A percentile compares a stretch with the other conserved stretches of the same genome.
These are phyloP conservation scores for Lathyrus aphaca DNA, from an alignment of 306 rosid genomes.

Conservation along the genomic window DNA sequence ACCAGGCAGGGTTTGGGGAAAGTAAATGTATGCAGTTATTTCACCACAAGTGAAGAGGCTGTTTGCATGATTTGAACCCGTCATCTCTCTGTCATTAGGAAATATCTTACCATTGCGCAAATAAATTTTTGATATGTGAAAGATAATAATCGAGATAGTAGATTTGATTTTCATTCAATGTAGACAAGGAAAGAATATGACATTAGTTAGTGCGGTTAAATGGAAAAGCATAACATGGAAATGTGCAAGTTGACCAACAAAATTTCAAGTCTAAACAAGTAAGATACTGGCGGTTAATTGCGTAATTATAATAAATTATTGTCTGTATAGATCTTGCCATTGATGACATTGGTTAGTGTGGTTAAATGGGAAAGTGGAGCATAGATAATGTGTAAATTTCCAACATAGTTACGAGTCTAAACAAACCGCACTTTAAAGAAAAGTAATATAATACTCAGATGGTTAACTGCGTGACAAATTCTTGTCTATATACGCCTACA, in stretches of 20 bases:
- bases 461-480: background rate
- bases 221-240: conserved; percentile 14
- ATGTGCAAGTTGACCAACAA: conserved; percentile 10
- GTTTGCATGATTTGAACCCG: background rate
- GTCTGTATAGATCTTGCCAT: background rate
- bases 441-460: background rate
- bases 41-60: conserved; percentile 2
- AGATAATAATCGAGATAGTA: background rate
- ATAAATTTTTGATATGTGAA: background rate
- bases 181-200: conserved; percentile 3
- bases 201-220: conserved; percentile 8
- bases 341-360: background rate
- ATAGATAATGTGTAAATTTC: conserved; percentile 8
- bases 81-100: background rate
- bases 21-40: background rate
- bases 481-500: background rate
- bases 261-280: background rate
- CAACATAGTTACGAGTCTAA: background rate
- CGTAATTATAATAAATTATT: background rate
- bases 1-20: background rate
- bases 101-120: background rate
- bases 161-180: conserved; percentile 28
- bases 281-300: background rate
- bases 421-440: background rate
- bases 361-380: background rate